These are phyloP conservation scores for Melampsora medusae DNA, from an alignment of 1,284 basidiomycete genomes.

Conservation along the genomic window DNA sequence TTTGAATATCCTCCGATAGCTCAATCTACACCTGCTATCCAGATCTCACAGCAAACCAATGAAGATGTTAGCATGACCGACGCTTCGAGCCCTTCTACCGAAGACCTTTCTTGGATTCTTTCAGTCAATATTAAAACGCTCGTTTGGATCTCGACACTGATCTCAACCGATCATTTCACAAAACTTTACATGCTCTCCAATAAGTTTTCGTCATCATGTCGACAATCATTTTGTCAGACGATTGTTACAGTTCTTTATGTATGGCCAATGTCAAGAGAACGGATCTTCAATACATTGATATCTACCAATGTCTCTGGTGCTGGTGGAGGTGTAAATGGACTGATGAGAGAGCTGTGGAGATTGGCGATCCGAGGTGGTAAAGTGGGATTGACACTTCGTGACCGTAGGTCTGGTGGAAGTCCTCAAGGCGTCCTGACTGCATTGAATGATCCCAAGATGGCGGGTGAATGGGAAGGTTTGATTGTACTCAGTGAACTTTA, in stretches of 20 bases:
- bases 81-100: background rate
- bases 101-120: background rate
- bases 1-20: background rate
- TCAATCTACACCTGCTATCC: background rate
- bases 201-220: conserved; percentile 20
- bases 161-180: conserved; percentile 31
- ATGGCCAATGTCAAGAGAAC: conserved; percentile 65
- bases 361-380: conserved; percentile 62
- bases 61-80: conserved; percentile 27
- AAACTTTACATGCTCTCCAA: conserved; percentile 27
- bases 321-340: conserved; percentile 58
- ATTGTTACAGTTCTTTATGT: conserved; percentile 62
- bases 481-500: conserved; percentile 81
- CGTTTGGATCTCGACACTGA: conserved; percentile 20
- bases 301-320: conserved; percentile 48
- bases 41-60: background rate
- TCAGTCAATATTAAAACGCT: conserved; percentile 25
- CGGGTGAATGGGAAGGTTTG: conserved; percentile 61
- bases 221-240: conserved; percentile 6
- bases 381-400: conserved; percentile 56
- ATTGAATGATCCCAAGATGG: conserved; percentile 19
- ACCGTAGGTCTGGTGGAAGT: conserved; percentile 61
- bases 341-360: conserved; percentile 73
- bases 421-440: conserved; percentile 59
- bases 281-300: conserved; percentile 56